These are phyloP conservation scores for Xylaria sp. DNA, from an alignment of 2,329 filamentous ascomycete species.

Conservation along the genomic window DNA sequence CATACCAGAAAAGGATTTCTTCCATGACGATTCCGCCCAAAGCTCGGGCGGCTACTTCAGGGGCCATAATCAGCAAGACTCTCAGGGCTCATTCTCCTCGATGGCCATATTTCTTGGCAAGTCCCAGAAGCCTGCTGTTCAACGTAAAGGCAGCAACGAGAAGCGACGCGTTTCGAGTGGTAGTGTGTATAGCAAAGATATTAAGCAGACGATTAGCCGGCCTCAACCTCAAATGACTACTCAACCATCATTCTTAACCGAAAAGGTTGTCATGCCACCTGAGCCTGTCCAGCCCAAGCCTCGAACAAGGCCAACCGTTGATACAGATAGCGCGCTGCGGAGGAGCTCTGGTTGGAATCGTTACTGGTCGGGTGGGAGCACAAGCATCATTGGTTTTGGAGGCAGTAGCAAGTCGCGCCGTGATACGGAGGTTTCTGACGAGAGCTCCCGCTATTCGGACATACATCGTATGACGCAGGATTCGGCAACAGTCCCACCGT, in stretches of 20 bases:
- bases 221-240: conserved; percentile 64
- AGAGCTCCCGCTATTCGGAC: conserved; percentile 67
- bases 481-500: conserved; percentile 76
- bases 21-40: conserved; percentile 55
- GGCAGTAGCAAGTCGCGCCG: conserved; percentile 55
- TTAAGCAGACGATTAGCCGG: conserved; percentile 71
- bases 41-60: conserved; percentile 58
- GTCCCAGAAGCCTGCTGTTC: conserved; percentile 60
- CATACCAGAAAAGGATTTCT: conserved; percentile 64
- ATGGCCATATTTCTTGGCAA: conserved; percentile 75
- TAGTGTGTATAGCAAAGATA: conserved; percentile 70
- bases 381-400: conserved; percentile 71
- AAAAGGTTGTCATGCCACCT: conserved; percentile 42
- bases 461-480: conserved; percentile 67
- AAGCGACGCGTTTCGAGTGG: conserved; percentile 63
- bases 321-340: conserved; percentile 58
- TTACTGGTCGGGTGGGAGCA: conserved; percentile 80
- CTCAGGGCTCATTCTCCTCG: conserved; percentile 69
- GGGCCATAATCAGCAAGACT: conserved; percentile 64
- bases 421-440: conserved; percentile 65
- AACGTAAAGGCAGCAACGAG: conserved; percentile 67
- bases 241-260: conserved; percentile 42
- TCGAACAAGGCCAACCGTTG: conserved; percentile 50
- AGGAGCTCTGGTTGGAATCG: conserved; percentile 80
- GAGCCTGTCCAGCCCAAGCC: conserved; percentile 47